Evolutionary conservation across 768 basidiomycete species (phyloP).

Genomic region (Trametes villosa): DNA sequence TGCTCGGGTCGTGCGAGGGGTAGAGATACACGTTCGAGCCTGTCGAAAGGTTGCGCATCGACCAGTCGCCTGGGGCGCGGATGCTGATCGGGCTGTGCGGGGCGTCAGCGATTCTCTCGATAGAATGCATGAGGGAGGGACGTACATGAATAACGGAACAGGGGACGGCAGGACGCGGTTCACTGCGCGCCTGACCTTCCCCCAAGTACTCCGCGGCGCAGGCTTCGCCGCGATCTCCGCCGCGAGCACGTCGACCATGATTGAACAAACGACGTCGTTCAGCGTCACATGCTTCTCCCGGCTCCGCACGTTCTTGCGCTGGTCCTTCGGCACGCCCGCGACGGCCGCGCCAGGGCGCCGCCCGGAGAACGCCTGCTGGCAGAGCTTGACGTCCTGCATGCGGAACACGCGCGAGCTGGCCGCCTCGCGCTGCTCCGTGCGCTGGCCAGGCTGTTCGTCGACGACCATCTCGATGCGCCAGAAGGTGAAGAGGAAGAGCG

Average conservation of each 20-base stretch:
- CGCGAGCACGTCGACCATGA: constrained; percentile 30
- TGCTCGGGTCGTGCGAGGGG: constrained; percentile 14
- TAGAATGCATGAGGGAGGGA: not conserved
- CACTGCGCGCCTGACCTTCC: constrained; percentile 8
- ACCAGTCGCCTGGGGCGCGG: constrained; percentile 30
- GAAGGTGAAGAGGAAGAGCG: constrained; percentile 25
- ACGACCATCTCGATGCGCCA: constrained; percentile 33
- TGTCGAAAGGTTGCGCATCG: constrained; percentile 32
- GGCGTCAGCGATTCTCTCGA: not conserved
- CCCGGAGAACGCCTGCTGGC: constrained; percentile 32
- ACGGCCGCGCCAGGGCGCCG: constrained; percentile 21
- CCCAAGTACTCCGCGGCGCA: constrained; percentile 5
- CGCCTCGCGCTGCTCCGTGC: constrained; percentile 21
- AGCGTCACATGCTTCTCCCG: constrained; percentile 28
- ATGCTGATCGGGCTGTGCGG: constrained; percentile 27
- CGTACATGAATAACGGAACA: constrained; percentile 29
- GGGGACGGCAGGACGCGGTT: constrained; percentile 24
- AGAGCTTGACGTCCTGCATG: constrained; percentile 27
- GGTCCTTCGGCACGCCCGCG: constrained; percentile 23
- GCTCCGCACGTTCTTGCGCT: constrained; percentile 16
- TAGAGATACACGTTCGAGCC: constrained; percentile 27
- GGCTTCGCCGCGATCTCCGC: constrained; percentile 18
- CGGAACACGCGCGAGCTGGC: constrained; percentile 27
- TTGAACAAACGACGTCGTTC: constrained; percentile 31
- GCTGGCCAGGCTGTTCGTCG: constrained; percentile 11